Evolutionary conservation across 371 early-diverging fungal species (phyloP), one percentile per base, ranked within the genome.

Genomic region (Haplosporangium sp.): DNA sequence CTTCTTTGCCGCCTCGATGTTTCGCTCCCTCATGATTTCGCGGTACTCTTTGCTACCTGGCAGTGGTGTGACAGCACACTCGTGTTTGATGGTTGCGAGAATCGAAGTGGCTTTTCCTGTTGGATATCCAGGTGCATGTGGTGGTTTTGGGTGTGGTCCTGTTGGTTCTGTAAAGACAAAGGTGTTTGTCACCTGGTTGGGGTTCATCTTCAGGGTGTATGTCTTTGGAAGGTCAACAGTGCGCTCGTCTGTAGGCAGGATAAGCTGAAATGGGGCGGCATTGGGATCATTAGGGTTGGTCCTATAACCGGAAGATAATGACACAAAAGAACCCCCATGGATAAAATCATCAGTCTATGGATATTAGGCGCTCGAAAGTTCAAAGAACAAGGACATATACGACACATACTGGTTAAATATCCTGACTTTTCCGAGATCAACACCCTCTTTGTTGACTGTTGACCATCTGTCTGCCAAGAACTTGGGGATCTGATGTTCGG

Each of bases 401-500:
- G 23, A n/a, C 29, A 73, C 83, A 69, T 83, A 86, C 87, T 84
- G 72, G 50, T 85, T 88, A 66, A 91, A 92, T 57, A 96, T 92
- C 60, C 95, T 88, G 61, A 96, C 85, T 51, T 83, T 91, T 46
- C 95, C 97, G 40, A 96, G 83, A 59, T 92, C 91, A 12, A 87
- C 82, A 23, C 90, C 87, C 2, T 91, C 91, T 64, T 91, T 83
- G 56, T 89, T 89, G 7, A 92, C 74, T 40, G 82, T 67, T 21
- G 81, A 83, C 97, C 97, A 97, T 64, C 87, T 87, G 14, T 95
- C 90, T 6, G 94, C 93, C 52, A 97, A 79, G 71, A 95, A 97
- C 62, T 86, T 86, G 3, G 98, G 98, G 11, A 90, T 83, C 90
- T 88, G 67, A 46, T 16, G 13, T 48, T 29, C 29, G 29, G 2